Evolutionary conservation across 2,329 filamentous ascomycete species (phyloP).

Genomic region (Graphiopsis chlorocephala): DNA sequence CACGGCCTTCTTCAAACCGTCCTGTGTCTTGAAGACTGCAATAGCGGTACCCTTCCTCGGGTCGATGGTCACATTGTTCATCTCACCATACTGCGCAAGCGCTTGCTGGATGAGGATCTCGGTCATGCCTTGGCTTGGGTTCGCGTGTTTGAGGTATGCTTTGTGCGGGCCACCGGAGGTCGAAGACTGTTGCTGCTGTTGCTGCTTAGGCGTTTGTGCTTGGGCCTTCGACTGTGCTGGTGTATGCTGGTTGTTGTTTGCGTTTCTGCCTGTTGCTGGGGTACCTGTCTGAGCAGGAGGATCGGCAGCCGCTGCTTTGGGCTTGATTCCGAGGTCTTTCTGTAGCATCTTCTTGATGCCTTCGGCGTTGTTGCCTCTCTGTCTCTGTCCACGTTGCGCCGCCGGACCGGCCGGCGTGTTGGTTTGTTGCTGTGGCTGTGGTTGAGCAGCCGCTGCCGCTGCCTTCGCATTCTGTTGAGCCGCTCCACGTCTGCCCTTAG

Average conservation of each 20-base stretch:
- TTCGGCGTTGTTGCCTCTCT: constrained; percentile 30
- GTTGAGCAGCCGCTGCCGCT: constrained; percentile 39
- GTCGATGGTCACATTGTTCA: constrained; percentile 84
- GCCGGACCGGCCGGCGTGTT: constrained; percentile 21
- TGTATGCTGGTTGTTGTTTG: constrained; percentile 17
- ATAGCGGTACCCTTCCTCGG: constrained; percentile 94
- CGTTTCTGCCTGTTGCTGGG: background rate
- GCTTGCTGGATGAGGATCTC: constrained; percentile 74
- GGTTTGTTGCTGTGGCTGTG: constrained; percentile 41
- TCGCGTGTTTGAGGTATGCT: constrained; percentile 57
- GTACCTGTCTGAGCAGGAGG: background rate
- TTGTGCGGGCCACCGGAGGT: constrained; percentile 69
- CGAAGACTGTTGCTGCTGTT: constrained; percentile 49
- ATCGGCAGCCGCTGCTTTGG: constrained; percentile 27
- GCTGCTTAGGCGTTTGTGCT: constrained; percentile 17
- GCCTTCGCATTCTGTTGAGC: constrained; percentile 24
- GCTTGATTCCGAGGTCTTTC: constrained; percentile 58
- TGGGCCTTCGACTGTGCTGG: constrained; percentile 35
- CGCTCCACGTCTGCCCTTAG: constrained; percentile 26
- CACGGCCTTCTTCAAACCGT: constrained; percentile 73
- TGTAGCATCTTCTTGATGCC: constrained; percentile 55
- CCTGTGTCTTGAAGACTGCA: constrained; percentile 76
- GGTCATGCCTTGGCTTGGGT: constrained; percentile 87
- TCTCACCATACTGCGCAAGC: constrained; percentile 69
- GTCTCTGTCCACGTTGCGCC: constrained; percentile 26